phyloP scores from a whole-genome alignment of 495 filamentous ascomycete genomes.

The Lophiostoma macrostomum region DNA sequence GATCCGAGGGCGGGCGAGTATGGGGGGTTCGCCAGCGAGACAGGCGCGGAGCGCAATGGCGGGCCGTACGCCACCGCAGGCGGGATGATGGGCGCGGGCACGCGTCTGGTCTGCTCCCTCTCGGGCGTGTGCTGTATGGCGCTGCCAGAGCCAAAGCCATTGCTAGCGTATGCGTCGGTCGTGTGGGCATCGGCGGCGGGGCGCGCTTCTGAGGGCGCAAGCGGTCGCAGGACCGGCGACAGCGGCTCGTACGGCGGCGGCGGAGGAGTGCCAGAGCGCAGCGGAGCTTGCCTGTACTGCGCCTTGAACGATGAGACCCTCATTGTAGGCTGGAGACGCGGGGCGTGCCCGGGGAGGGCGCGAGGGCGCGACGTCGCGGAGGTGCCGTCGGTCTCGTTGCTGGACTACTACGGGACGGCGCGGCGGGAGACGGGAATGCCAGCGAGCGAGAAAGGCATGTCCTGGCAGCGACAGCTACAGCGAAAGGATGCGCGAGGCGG shows the following conservation, averaged over 20 bases:
- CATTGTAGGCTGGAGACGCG: constrained; percentile 17
- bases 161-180: not conserved
- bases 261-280: constrained; percentile 35
- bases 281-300: constrained; percentile 20
- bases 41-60: constrained; percentile 21
- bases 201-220: not conserved
- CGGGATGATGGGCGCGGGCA: not conserved
- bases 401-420: constrained; percentile 20
- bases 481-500: not conserved
- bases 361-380: constrained; percentile 12
- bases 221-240: constrained; percentile 29
- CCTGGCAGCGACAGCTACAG: constrained; percentile 6
- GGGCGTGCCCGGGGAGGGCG: constrained; percentile 11
- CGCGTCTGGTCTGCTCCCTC: not conserved
- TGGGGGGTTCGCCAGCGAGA: constrained; percentile 12
- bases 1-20: constrained; percentile 30
- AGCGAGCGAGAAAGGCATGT: constrained; percentile 17
- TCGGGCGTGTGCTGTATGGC: not conserved
- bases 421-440: constrained; percentile 4
- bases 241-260: constrained; percentile 40
- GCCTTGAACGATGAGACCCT: constrained; percentile 24
- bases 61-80: constrained; percentile 2
- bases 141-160: constrained; percentile 7
- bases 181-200: constrained; percentile 13
- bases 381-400: constrained; percentile 18